A percentile compares a stretch with the other conserved stretches of the same genome.
These are phyloP conservation scores for Gamarada debralockiae DNA, from an alignment of 495 filamentous ascomycete genomes.

Conservation along the genomic window DNA sequence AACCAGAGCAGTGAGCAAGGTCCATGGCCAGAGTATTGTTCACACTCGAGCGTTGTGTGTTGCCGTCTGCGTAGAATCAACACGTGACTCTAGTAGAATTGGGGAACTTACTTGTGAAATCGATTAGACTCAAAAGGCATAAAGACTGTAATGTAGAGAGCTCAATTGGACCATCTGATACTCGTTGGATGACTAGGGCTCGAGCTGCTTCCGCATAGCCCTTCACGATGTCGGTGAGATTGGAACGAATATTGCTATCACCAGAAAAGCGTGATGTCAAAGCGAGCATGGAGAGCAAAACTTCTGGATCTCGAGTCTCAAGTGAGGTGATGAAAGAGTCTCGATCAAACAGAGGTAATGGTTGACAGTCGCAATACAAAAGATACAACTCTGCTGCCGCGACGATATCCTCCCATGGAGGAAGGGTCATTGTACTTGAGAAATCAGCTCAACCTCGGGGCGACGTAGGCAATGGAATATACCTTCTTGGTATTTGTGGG, in stretches of 20 bases:
- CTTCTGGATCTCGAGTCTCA: not conserved
- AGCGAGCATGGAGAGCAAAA: not conserved
- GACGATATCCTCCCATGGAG: not conserved
- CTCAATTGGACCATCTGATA: constrained; percentile 42
- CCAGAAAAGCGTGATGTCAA: not conserved
- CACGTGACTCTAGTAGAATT: not conserved
- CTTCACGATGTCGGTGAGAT: constrained; percentile 6
- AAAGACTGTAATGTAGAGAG: constrained; percentile 44
- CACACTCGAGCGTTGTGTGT: constrained; percentile 44
- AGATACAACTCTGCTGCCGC: not conserved
- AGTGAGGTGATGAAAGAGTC: not conserved
- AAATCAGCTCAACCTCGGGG: constrained; percentile 8
- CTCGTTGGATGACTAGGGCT: constrained; percentile 36
- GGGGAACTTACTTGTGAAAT: constrained; percentile 38
- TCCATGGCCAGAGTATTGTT: constrained; percentile 45
- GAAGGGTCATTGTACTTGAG: not conserved
- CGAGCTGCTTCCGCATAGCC: constrained; percentile 42
- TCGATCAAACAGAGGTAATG: not conserved
- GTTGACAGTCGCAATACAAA: not conserved
- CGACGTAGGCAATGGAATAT: not conserved
- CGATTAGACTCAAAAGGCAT: constrained; percentile 42
- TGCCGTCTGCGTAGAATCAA: constrained; percentile 32
- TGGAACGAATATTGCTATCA: not conserved
- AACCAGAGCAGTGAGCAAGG: constrained; percentile 40
- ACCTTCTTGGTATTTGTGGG: constrained; percentile 27